phyloP scores from a whole-genome alignment of 73 alveolate genomes.

The Stentor roeselii region DNA sequence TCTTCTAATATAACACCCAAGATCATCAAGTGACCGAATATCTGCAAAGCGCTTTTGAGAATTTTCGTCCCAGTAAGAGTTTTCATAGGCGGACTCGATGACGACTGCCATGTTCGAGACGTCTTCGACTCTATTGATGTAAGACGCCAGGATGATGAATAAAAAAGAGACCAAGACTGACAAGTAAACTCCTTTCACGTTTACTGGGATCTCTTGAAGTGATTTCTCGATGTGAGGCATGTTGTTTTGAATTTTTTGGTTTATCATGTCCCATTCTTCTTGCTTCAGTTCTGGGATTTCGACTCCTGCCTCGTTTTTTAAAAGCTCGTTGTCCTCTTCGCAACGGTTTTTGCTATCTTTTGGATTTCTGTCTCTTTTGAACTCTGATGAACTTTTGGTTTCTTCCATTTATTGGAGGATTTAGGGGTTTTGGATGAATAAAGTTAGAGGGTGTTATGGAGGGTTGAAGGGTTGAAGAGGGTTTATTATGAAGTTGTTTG shows the following conservation, averaged over 20 bases:
- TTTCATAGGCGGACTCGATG: neutral
- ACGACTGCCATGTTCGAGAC: neutral
- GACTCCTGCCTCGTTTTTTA: neutral
- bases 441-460: too few species aligned
- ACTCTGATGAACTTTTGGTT: neutral
- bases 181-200: constrained; percentile 20
- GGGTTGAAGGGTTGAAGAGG: too few species aligned
- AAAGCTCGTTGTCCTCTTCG: neutral
- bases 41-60: neutral
- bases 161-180: neutral
- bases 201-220: constrained; percentile 7
- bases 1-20: neutral
- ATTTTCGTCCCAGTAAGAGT: neutral
- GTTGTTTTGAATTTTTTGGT: too few species aligned
- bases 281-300: neutral
- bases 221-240: neutral
- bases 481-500: too few species aligned
- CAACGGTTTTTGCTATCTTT: neutral
- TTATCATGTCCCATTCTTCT: neutral
- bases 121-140: constrained; percentile 6
- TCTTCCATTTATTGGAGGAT: too few species aligned
- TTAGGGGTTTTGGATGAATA: too few species aligned
- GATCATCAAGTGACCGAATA: neutral
- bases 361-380: neutral
- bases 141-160: constrained; percentile 7